Percentiles rank a stretch among this genome's conserved stretches.
phyloP scores from a whole-genome alignment of 164 flowering plant genomes.

The Magnolia changhungtana region DNA sequence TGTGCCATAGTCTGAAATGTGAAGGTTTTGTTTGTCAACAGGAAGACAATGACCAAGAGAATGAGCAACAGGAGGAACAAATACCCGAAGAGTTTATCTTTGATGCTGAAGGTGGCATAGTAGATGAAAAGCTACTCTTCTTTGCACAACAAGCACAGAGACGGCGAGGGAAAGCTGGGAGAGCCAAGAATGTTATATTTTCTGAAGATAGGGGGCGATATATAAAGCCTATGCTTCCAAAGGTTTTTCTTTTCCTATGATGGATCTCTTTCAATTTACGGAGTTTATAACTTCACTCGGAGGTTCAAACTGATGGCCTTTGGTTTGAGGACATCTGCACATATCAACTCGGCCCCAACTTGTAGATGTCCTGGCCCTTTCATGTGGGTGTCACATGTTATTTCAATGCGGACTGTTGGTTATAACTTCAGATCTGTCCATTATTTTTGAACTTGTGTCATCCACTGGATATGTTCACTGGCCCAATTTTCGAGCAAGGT shows the following conservation, averaged over 20 bases:
- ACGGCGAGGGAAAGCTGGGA: slow-evolving; percentile 85
- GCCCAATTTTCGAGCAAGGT: too few species aligned
- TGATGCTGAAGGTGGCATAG: slow-evolving; percentile 98
- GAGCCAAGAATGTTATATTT: slow-evolving; percentile 94
- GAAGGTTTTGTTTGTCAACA: slow-evolving; percentile 20
- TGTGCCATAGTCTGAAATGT: not conserved
- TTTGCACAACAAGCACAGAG: slow-evolving; percentile 98
- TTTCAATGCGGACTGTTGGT: too few species aligned
- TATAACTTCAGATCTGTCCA: too few species aligned
- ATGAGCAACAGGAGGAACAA: slow-evolving; percentile 81
- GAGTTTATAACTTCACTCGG: not conserved
- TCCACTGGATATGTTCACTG: too few species aligned
- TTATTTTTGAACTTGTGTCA: too few species aligned
- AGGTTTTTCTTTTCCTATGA: slow-evolving; percentile 39
- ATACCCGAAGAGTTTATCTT: slow-evolving; percentile 95
- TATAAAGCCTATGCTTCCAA: slow-evolving; percentile 97
- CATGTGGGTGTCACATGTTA: too few species aligned
- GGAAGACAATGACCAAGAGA: slow-evolving; percentile 82
- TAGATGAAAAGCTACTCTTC: slow-evolving; percentile 93
- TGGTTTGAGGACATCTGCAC: too few species aligned
- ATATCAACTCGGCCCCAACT: too few species aligned
- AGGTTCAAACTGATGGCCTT: not conserved
- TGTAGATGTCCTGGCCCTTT: too few species aligned
- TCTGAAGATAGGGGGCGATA: slow-evolving; percentile 97
- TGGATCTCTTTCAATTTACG: not conserved